phyloP scores from a whole-genome alignment of 768 basidiomycete genomes.

The Boletellus ananiceps region DNA sequence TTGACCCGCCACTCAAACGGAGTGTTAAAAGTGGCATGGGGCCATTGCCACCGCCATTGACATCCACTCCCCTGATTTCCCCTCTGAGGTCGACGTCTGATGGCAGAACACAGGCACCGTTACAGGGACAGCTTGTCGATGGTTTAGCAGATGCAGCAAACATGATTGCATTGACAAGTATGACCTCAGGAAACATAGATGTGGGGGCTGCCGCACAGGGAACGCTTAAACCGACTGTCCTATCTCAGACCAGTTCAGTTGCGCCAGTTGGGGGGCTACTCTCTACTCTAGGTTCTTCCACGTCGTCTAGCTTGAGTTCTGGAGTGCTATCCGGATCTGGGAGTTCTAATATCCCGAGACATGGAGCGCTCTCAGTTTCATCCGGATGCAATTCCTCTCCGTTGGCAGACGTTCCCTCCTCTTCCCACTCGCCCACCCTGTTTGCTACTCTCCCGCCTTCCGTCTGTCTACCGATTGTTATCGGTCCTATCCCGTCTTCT shows the following conservation, averaged over 20 bases:
- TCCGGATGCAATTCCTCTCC: conserved; percentile 8
- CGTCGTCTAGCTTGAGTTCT: conserved; percentile 3
- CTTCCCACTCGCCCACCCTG: conserved; percentile 14
- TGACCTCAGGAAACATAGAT: neutral
- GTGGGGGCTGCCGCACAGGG: neutral
- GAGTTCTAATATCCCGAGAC: conserved; percentile 18
- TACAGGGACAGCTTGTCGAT: conserved; percentile 2
- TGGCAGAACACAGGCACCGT: conserved; percentile 1
- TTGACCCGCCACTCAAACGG: conserved; percentile 65
- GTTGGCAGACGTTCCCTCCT: conserved; percentile 15
- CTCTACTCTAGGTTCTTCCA: neutral
- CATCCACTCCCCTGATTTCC: conserved; percentile 55
- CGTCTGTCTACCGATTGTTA: conserved; percentile 71
- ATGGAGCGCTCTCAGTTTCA: neutral
- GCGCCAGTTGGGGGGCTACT: neutral
- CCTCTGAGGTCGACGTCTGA: conserved; percentile 31
- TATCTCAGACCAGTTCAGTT: conserved; percentile 2
- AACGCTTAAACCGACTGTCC: conserved; percentile 2
- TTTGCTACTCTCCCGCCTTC: conserved; percentile 31
- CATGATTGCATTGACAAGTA: conserved; percentile 4
- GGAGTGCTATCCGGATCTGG: conserved; percentile 3
- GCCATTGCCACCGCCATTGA: conserved; percentile 64
- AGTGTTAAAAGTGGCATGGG: conserved; percentile 60
- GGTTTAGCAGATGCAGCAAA: neutral
- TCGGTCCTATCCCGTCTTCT: conserved; percentile 66